Evolutionary conservation across 495 filamentous ascomycete species (phyloP).

Genomic region (Podospora tetraspora): DNA sequence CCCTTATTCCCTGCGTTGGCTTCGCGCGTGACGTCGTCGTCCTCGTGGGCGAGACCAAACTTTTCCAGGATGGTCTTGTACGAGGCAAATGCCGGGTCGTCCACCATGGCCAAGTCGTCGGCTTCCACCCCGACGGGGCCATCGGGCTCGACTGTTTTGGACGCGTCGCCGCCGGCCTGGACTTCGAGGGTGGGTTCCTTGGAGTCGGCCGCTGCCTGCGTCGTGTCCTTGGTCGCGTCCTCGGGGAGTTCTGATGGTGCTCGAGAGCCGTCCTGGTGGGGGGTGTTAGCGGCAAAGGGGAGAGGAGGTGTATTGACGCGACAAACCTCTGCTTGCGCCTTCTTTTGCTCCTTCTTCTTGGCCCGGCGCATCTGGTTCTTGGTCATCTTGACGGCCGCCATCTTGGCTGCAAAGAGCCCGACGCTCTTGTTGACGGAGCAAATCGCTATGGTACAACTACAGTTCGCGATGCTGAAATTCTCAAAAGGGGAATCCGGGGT

Average conservation of each 20-base stretch:
- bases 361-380: slow-evolving; percentile 83
- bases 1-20: slow-evolving; percentile 73
- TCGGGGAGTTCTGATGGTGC: slow-evolving; percentile 20
- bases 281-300: slow-evolving; percentile 15
- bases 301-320: slow-evolving; percentile 3
- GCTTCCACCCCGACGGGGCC: slow-evolving; percentile 37
- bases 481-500: not conserved
- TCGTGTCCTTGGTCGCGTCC: slow-evolving; percentile 24
- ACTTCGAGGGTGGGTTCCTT: slow-evolving; percentile 33
- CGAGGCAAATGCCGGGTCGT: slow-evolving; percentile 74
- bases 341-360: slow-evolving; percentile 83
- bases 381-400: slow-evolving; percentile 59
- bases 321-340: slow-evolving; percentile 48
- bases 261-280: slow-evolving; percentile 23
- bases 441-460: not conserved
- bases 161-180: slow-evolving; percentile 33
- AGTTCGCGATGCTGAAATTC: not conserved
- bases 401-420: slow-evolving; percentile 33
- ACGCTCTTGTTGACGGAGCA: not conserved
- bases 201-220: slow-evolving; percentile 23
- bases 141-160: slow-evolving; percentile 40
- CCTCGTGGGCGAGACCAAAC: slow-evolving; percentile 55
- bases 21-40: slow-evolving; percentile 51
- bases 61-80: slow-evolving; percentile 75
- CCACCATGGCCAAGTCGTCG: slow-evolving; percentile 51